These are phyloP conservation scores for Solanum neorickii DNA, from an alignment of 257 asterid genomes.

Conservation along the genomic window DNA sequence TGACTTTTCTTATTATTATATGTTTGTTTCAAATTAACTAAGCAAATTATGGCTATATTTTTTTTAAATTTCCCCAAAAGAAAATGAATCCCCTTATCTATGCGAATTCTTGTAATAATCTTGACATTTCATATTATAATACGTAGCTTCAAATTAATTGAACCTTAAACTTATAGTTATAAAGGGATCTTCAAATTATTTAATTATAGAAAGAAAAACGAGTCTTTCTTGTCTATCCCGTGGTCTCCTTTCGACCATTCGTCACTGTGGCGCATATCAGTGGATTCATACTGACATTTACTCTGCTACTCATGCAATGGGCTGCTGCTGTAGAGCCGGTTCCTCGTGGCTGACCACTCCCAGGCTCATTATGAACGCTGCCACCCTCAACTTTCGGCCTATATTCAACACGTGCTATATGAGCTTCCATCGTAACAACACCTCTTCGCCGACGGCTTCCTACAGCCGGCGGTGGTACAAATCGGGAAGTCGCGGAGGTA, in stretches of 20 bases:
- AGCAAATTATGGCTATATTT: too few species aligned
- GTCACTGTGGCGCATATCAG: background rate
- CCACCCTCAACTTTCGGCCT: background rate
- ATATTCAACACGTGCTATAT: background rate
- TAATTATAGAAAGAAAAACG: too few species aligned
- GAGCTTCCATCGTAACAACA: conserved; percentile 2
- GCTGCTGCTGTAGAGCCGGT: conserved; percentile 16
- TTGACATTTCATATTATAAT: too few species aligned
- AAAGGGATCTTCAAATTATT: background rate
- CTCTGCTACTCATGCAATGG: conserved; percentile 1
- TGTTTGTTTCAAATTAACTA: background rate
- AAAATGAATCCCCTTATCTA: background rate
- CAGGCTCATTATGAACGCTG: background rate
- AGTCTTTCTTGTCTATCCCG: background rate
- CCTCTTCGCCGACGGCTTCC: conserved; percentile 1
- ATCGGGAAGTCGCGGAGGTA: background rate
- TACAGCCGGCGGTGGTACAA: conserved; percentile 11
- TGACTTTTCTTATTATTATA: too few species aligned
- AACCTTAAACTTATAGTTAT: too few species aligned
- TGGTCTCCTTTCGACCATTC: background rate
- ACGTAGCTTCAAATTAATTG: too few species aligned
- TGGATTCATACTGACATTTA: background rate
- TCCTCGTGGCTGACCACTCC: background rate
- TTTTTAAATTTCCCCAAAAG: too few species aligned
- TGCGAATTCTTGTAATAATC: background rate